Evolutionary conservation across 2,329 filamentous ascomycete species (phyloP).

Genomic region (Aspergillus udagawae): DNA sequence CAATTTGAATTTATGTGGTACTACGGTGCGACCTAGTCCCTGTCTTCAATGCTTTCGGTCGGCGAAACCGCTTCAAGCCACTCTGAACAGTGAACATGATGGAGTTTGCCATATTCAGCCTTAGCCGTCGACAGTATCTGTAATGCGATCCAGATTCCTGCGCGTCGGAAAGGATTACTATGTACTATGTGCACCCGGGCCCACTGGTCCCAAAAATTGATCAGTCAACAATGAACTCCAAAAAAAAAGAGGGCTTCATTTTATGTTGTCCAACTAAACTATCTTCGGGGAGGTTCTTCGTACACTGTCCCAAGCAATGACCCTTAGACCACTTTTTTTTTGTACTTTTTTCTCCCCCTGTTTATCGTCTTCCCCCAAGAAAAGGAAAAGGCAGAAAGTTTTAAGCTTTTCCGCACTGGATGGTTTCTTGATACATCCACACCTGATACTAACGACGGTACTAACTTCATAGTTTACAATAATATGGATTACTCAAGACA

Average conservation of each 20-base stretch:
- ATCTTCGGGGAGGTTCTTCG: neutral
- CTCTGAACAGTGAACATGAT: neutral
- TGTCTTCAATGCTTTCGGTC: neutral
- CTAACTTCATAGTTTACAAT: neutral
- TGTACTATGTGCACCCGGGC: neutral
- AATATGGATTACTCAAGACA: neutral
- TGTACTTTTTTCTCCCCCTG: neutral
- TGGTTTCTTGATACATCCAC: conserved; percentile 5
- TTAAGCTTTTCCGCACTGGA: neutral
- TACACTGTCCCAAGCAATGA: neutral
- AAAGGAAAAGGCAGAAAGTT: neutral
- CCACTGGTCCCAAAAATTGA: neutral
- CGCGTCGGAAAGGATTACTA: neutral
- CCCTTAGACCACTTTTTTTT: neutral
- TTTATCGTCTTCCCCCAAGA: neutral
- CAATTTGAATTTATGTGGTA: neutral
- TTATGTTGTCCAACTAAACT: neutral
- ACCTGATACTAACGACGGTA: neutral
- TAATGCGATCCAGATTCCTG: neutral
- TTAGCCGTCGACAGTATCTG: neutral
- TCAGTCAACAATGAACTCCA: neutral
- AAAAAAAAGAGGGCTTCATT: neutral
- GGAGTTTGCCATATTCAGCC: neutral
- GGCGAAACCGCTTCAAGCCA: neutral
- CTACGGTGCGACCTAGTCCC: neutral